Evolutionary conservation across 305 asterid species (phyloP).

Genomic region (Solanum chacoense): DNA sequence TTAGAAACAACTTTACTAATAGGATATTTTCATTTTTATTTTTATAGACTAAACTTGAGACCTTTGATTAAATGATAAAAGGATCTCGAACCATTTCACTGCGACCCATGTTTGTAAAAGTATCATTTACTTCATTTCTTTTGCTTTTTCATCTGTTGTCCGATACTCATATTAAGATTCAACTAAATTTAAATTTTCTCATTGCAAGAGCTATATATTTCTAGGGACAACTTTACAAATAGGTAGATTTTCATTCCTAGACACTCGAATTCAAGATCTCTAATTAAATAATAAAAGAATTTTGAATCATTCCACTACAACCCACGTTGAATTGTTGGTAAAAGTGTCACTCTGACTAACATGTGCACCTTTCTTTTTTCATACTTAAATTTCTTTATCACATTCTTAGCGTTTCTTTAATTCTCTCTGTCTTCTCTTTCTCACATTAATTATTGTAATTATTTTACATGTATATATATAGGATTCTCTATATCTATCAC

Average conservation of each 20-base stretch:
- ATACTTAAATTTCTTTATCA: neutral
- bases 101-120: neutral
- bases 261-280: fast-evolving
- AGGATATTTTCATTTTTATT: neutral
- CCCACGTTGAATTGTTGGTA: neutral
- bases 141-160: neutral
- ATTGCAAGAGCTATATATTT: neutral
- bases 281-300: fast-evolving
- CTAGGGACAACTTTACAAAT: neutral
- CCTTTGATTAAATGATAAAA: neutral
- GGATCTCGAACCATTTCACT: neutral
- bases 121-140: neutral
- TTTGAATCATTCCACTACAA: fast-evolving
- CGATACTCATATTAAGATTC: neutral
- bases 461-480: neutral
- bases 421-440: neutral
- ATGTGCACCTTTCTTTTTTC: neutral
- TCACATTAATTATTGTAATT: neutral
- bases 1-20: neutral
- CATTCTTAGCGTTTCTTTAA: neutral
- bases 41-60: fast-evolving
- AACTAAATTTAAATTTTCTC: neutral
- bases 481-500: neutral
- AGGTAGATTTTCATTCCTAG: neutral
- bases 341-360: neutral